Base-by-base conservation (phyloP, 1,284 basidiomycete species). In the Sanguinoderma infundibulare region DNA sequence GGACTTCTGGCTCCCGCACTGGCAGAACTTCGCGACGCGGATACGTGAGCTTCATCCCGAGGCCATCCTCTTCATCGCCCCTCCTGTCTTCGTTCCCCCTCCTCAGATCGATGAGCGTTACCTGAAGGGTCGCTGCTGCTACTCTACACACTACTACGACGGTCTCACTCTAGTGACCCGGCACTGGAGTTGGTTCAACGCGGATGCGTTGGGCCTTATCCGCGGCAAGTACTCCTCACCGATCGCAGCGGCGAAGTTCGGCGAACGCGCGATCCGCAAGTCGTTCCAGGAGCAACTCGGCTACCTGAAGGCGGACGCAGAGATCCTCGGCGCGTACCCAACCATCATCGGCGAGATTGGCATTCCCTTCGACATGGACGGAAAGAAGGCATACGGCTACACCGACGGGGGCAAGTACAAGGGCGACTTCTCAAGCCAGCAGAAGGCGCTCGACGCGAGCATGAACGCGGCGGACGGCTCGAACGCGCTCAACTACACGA, bases 101-200 rank as follows among this genome's bases (percentile, higher is more conserved):
- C 90, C 91, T 0, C 79, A 81, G 3, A 78, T 94, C 3, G 80
- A 84, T 2, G 84, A 86, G 57, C 81, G 82, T 2, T 77, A 87
- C 47, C 79, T 96, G 15, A 78, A 81, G 46, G 89, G 90, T 0
- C 87, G 97, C 1, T 90, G 86, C 9, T 93, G 87, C 56, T 90
- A 92, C 63, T 91, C 94, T 0, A 84, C 89, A 0, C 97, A 99
- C 76, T 99, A 95, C 74, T 99, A 98, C 74, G 97, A 99, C 71
- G 97, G 97, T 1, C 81, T 98, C 47, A 93, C 91, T 7, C 82
- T 93, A 20, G 79, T 94, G 32, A 93, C 92, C 36, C 82, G 91
- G 34, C 93, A 96, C 69, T 97, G 94, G 96, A 92, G 96, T 73
- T 95, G 92, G 94, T 95, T 97, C 83, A 98, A 98, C 70, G 96